Base-by-base conservation (phyloP, 2,329 filamentous ascomycete genomes). In the Trichoderma endophyticum region DNA sequence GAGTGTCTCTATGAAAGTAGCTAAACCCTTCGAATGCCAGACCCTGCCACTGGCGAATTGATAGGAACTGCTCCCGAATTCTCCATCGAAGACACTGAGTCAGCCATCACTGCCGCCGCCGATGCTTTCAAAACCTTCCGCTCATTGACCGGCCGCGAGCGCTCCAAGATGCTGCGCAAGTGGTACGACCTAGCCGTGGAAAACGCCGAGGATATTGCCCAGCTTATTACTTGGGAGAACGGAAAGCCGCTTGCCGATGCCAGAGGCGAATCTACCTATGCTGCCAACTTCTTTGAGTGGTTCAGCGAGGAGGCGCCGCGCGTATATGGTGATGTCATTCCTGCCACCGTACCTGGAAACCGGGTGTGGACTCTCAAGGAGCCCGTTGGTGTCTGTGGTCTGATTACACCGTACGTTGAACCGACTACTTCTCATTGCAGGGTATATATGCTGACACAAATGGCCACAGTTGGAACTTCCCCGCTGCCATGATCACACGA, bases 41-140 rank as follows among this genome's bases (percentile, higher is more conserved):
- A 99, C 81, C 96, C 96, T 9, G 91, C 94, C 3, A 93, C 93
- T 11, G 93, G 93, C 75, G 88, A 92, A 76, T 82, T 92, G 51
- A 95, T 98, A 77, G 94, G 93, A 72, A 93, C 89, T 28, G 92
- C 91, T 79, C 94, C 96, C 74, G 95, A 98, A 79, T 96, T 96
- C 86, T 88, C 91, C 77, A 86, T 86, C 74, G 84, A 89, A 76
- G 96, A 99, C 80, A 92, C 93, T 48, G 88, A 94, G 78, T 86
- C 86, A 62, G 95, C 96, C 78, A 97, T 99, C 79, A 84, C 89
- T 70, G 94, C 94, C n/a, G 96, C 96, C 12, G 87, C 89, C 11
- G 88, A 88, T 7, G 95, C 96, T 0, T 89, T 96, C 75, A 87
- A 89, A 62, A 84, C 86, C 34, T 96, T 94, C 84, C 87, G 89